Conservation (phyloP, 164 flowering plant species). For the Tetracentron sinense region DNA sequence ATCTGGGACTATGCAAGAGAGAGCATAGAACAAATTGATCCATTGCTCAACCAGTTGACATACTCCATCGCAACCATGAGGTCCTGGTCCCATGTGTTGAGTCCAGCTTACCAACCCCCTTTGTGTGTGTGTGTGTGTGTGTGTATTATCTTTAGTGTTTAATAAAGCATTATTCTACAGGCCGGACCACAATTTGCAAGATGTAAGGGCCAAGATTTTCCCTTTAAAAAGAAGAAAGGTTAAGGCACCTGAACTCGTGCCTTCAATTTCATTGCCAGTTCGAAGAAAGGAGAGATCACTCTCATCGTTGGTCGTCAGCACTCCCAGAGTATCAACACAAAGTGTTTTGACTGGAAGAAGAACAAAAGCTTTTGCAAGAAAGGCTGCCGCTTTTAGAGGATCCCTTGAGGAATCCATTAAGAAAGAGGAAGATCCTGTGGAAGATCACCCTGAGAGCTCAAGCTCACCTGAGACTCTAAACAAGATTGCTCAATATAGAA, state of each 20-base stretch:
- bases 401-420: constrained; percentile 40
- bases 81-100: too few relatives aligned
- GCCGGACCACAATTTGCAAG: constrained; percentile 91
- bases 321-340: constrained; percentile 52
- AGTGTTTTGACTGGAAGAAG: constrained; percentile 75
- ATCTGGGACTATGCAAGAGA: too few relatives aligned
- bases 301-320: constrained; percentile 43
- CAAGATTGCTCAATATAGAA: constrained; percentile 41
- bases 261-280: constrained; percentile 52
- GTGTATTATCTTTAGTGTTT: too few relatives aligned
- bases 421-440: constrained; percentile 52
- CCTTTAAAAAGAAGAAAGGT: constrained; percentile 62
- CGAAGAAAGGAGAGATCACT: constrained; percentile 69
- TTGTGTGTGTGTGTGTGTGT: too few relatives aligned
- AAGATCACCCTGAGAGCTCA: constrained; percentile 48
- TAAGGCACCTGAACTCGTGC: constrained; percentile 52
- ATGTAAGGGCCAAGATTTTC: constrained; percentile 78
- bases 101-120: too few relatives aligned
- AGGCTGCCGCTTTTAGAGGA: constrained; percentile 43
- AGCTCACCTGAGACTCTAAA: constrained; percentile 58
- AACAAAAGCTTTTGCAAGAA: constrained; percentile 63
- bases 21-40: too few relatives aligned
- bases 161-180: constrained; percentile 36
- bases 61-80: too few relatives aligned
- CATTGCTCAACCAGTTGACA: too few relatives aligned